Percentiles rank a stretch among this genome's conserved stretches.
Conservation (phyloP, 2,329 filamentous ascomycete species). For the Colletotrichum shisoi region DNA sequence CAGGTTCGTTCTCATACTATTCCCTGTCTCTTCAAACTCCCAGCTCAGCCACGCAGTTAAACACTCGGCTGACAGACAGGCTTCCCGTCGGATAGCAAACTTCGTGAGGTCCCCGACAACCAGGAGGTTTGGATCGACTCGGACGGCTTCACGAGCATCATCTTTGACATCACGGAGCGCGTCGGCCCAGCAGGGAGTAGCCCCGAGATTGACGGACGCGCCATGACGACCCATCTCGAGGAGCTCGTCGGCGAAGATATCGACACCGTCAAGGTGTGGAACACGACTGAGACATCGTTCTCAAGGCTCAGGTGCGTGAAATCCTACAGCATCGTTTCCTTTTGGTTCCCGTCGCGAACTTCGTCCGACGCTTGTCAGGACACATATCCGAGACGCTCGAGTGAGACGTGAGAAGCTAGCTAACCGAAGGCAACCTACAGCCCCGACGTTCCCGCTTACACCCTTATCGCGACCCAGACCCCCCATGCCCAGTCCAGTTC, state of each 20-base stretch:
- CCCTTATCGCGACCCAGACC: constrained; percentile 72
- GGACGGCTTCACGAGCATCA: constrained; percentile 83
- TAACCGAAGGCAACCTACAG: constrained; percentile 44
- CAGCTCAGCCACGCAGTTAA: no score
- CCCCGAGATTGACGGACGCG: constrained; percentile 72
- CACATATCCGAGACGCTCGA: background rate
- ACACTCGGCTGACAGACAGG: background rate
- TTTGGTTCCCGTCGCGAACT: background rate
- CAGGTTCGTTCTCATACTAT: constrained; percentile 60
- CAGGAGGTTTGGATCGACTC: constrained; percentile 92
- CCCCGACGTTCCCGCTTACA: constrained; percentile 67
- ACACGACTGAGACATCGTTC: constrained; percentile 68
- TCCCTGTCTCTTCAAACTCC: background rate
- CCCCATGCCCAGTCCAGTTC: constrained; percentile 46
- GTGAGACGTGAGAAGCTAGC: constrained; percentile 37
- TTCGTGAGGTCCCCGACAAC: constrained; percentile 81
- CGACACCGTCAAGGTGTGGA: constrained; percentile 72
- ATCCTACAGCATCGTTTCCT: background rate
- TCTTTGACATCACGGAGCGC: constrained; percentile 89
- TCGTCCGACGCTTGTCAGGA: background rate
- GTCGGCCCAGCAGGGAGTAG: constrained; percentile 65
- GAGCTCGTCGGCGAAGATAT: constrained; percentile 72
- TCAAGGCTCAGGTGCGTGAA: constrained; percentile 60
- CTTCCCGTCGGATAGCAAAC: constrained; percentile 58
- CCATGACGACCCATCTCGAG: constrained; percentile 72